Evolutionary conservation across 192 early-diverging fungal species (phyloP), one percentile per base, ranked within the genome.

Genomic region (Chytriomyces sp.): DNA sequence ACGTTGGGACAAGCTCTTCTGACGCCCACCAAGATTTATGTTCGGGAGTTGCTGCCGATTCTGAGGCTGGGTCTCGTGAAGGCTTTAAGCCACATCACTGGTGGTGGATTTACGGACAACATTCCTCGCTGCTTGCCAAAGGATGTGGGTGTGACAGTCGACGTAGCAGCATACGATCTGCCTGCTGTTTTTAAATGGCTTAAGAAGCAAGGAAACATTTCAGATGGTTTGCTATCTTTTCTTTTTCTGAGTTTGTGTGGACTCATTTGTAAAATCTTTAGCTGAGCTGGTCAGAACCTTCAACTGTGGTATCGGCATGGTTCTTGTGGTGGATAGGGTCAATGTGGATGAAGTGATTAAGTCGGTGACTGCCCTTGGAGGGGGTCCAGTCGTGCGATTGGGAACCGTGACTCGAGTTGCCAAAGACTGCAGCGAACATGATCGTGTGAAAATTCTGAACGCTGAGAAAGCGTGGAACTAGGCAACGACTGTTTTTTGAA

Each of bases 281-380:
- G 91, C 82, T 64, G 97, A 99, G 78, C 90, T 99, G 85, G 90
- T 94, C 5, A 88, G 98, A 56, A 98, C 98, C 0, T 99, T 99
- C 86, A 99, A 99, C 90, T 98, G 96, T 78, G 98, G 98, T 69
- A 93, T 99, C 70, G 98, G 98, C 64, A 98, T 99, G 96, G 92
- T 97, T 31, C 76, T 98, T 7, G 88, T 98, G 33, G 94, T 93
- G 10, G 85, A 86, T 39, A 53, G 71, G 28, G 86, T 80, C 31
- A 73, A 93, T 72, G 89, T 88, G 32, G 80, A 64, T 37, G 82
- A 86, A 30, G 89, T 94, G 38, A 81, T 54, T 33, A 63, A 73
- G 52, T 34, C 39, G 8, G 39, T 72, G 7, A 10, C 14, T 10
- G 38, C 14, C 12, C 38, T 60, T 2, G 70, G 70, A 14, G 70